Conservation (phyloP, 2,329 filamentous ascomycete species). For the Alternaria viburni region DNA sequence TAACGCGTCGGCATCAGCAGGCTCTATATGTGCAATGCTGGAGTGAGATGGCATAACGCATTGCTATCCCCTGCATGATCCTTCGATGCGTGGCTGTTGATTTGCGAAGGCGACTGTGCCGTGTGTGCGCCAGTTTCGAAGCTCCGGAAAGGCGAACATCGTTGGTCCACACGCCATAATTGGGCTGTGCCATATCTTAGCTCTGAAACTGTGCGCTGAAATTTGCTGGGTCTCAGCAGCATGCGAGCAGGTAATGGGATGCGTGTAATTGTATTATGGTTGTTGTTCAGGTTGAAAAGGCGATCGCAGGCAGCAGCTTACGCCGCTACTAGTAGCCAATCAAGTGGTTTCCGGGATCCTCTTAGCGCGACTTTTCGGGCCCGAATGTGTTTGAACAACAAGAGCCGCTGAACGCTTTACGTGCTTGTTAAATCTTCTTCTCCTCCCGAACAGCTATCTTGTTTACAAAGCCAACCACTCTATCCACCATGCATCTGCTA, state of each 20-base stretch:
- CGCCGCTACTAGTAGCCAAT: not conserved
- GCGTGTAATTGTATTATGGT: not conserved
- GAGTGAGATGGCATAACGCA: too few species aligned
- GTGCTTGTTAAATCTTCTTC: not conserved
- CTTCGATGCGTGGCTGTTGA: too few species aligned
- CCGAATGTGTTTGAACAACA: not conserved
- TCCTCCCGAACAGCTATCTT: rapidly evolving
- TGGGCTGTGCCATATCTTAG: too few species aligned
- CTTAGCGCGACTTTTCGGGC: not conserved
- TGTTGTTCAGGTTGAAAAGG: not conserved
- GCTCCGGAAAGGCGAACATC: too few species aligned
- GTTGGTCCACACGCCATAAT: too few species aligned
- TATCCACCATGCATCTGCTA: not conserved
- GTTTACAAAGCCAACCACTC: not conserved
- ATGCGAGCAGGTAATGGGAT: not conserved
- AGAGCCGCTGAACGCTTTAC: not conserved
- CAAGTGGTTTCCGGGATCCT: not conserved
- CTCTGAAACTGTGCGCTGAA: too few species aligned
- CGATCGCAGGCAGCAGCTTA: not conserved
- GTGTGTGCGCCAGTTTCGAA: too few species aligned
- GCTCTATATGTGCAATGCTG: too few species aligned
- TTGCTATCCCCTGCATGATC: too few species aligned
- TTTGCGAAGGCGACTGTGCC: too few species aligned
- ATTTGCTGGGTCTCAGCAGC: too few species aligned
- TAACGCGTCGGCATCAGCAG: too few species aligned